A percentile compares a stretch with the other conserved stretches of the same genome.
These are phyloP conservation scores for Aspergillus thermomutatus DNA, from an alignment of 2,329 filamentous ascomycete species.

Conservation along the genomic window DNA sequence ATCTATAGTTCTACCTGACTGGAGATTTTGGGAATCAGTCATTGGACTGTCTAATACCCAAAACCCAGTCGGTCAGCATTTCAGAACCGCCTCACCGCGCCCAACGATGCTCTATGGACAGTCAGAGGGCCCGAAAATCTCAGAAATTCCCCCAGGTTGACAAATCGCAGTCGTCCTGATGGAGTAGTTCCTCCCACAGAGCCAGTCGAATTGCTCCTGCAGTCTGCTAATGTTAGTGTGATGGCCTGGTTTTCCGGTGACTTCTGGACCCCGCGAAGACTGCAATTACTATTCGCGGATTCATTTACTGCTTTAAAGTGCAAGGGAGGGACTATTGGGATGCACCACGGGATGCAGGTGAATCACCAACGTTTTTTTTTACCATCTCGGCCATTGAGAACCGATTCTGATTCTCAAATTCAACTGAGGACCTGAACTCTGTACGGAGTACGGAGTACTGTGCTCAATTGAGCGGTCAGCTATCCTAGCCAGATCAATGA, in stretches of 20 bases:
- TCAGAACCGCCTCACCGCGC: constrained; percentile 19
- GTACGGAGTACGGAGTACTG: constrained; percentile 1
- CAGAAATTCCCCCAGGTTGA: neutral
- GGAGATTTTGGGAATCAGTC: neutral
- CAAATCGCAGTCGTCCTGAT: constrained; percentile 15
- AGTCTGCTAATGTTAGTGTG: neutral
- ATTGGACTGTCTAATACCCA: neutral
- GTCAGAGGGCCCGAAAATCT: neutral
- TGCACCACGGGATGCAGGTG: neutral
- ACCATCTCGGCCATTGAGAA: neutral
- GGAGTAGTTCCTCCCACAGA: constrained; percentile 6
- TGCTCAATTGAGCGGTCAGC: neutral
- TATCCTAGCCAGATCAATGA: neutral
- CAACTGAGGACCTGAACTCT: neutral
- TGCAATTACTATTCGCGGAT: neutral
- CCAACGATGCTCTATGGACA: constrained; percentile 10
- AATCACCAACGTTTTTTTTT: neutral
- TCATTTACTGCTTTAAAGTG: neutral
- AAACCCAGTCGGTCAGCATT: constrained; percentile 7
- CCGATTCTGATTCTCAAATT: neutral
- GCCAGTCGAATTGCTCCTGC: neutral
- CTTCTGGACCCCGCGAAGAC: neutral
- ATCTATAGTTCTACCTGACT: neutral
- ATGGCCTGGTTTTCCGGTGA: neutral
- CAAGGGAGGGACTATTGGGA: neutral